Evolutionary conservation across 2,329 filamentous ascomycete species (phyloP), one percentile per base, ranked within the genome.

Genomic region (Dichotomopilus funicola): DNA sequence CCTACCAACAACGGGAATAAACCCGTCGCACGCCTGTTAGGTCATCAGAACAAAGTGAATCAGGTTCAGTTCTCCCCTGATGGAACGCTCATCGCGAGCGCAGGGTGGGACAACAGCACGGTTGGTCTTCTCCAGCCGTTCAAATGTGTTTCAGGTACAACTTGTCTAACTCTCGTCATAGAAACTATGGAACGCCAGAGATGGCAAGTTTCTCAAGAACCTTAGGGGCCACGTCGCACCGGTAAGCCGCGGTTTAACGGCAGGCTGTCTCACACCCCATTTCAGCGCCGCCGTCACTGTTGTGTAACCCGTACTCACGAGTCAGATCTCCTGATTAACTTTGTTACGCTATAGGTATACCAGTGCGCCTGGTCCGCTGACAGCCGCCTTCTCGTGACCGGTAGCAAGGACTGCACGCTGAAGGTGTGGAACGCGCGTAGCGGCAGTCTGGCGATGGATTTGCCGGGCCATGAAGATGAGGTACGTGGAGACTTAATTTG

Each of bases 21-120:
- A 70, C 91, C 92, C 0, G 76, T 97, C 3, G 87, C 89, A n/a
- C 80, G 91, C 37, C 81, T 97, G 73, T 73, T 90, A n/a, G 94
- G 94, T 2, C 94, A 99, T 67, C 90, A 96, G 70, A 97, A 97
- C 73, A 89, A 92, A 67, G 91, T 97, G 63, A 96, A 97, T 70
- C 89, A 96, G 68, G 91, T 97, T 48, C 88, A 86, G 0, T 97
- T 97, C 72, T 96, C 90, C 0, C 91, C 92, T 0, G 91, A 97
- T 66, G 92, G 91, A 37, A 78, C 82, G 7, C 80, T 92, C 56
- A 91, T 99, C 64, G 94, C 94, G 7, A 95, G 88, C 40, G 86
- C 89, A 7, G 86, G 87, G 4, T 99, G 92, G 75, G 94, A 99
- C 70, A 99, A 97, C 69, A 35, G 66, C 66, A 71, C 71, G 9